Percentiles rank a stretch among this genome's conserved stretches.
Evolutionary conservation across 2,329 filamentous ascomycete genomes (phyloP).

Genomic region (Trichoderma sp.): DNA sequence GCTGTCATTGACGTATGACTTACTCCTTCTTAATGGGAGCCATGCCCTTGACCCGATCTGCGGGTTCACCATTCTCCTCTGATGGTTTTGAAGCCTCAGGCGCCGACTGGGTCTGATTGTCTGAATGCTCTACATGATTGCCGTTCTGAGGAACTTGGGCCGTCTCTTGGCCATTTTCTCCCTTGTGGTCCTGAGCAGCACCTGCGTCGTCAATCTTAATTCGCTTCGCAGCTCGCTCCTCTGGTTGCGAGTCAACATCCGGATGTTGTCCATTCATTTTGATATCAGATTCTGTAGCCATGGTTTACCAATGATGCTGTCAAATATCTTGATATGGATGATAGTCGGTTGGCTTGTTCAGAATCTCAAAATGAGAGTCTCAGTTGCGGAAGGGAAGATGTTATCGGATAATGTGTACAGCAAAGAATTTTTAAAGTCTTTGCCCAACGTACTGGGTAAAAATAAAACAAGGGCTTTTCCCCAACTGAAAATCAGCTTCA

Average conservation of each 20-base stretch:
- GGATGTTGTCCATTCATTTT: conserved; percentile 25
- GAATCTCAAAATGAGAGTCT: not conserved
- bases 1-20: conserved; percentile 28
- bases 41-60: conserved; percentile 50
- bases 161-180: conserved; percentile 22
- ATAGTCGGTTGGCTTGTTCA: not conserved
- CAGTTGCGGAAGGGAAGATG: not conserved
- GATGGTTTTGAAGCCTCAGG: conserved; percentile 15
- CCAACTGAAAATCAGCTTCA: not conserved
- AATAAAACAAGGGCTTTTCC: not conserved
- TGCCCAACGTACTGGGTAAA: not conserved
- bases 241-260: conserved; percentile 20
- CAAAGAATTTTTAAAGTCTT: not conserved
- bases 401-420: not conserved
- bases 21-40: conserved; percentile 74
- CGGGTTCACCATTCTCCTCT: conserved; percentile 22
- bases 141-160: conserved; percentile 21
- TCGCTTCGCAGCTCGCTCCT: conserved; percentile 55
- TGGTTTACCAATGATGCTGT: conserved; percentile 19
- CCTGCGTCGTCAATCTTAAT: conserved; percentile 48
- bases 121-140: conserved; percentile 25
- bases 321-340: not conserved
- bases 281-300: conserved; percentile 30
- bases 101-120: conserved; percentile 17
- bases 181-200: conserved; percentile 17